Conservation (phyloP, 2,329 filamentous ascomycete genomes). For the Diaporthe sp. region DNA sequence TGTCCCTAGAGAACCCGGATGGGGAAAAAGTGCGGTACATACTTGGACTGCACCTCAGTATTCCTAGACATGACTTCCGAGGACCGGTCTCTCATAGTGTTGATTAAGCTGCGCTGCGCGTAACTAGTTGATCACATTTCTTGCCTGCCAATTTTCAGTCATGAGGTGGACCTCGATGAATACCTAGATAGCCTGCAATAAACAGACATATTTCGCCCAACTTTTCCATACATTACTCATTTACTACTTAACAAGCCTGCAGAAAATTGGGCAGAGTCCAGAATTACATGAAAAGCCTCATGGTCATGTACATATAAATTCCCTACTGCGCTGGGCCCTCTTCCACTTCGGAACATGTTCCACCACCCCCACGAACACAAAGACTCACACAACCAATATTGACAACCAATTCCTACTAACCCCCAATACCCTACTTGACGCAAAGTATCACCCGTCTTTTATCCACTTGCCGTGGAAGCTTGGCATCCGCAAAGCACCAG, state of each 20-base stretch:
- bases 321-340: too few species aligned
- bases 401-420: too few species aligned
- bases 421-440: background rate
- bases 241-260: background rate
- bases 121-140: background rate
- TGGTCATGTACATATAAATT: background rate
- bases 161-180: background rate
- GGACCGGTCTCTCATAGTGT: background rate
- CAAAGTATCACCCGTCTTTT: background rate
- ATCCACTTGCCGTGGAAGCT: background rate
- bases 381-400: too few species aligned
- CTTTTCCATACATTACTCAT: background rate
- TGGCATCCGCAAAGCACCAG: background rate
- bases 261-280: background rate
- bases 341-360: background rate
- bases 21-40: background rate
- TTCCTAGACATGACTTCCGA: background rate
- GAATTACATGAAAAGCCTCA: background rate
- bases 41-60: background rate
- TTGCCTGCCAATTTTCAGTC: background rate
- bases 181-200: background rate
- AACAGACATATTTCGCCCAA: background rate
- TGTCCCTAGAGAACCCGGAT: background rate
- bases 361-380: background rate
- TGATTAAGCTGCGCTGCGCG: background rate